Base-by-base conservation (phyloP, 192 early-diverging fungal genomes). In the Coemansia sp. region DNA sequence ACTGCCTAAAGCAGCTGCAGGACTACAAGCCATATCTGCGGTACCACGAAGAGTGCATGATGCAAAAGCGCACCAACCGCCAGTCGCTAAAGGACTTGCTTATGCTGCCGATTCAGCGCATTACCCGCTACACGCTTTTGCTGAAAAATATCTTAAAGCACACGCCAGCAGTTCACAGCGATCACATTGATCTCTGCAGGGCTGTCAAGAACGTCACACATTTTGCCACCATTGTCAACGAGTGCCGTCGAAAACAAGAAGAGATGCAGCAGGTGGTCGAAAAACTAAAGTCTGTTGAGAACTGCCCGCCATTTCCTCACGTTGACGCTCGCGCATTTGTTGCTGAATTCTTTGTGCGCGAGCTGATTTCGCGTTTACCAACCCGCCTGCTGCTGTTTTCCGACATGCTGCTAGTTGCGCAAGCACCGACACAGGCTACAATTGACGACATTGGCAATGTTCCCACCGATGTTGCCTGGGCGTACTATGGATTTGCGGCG, bases 61-160 rank as follows among this genome's bases (percentile, higher is more conserved):
- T 60, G 2, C 68, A 71, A 31, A 70, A 71, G 51, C 75, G 69
- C 60, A 78, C 75, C 2, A 78, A 68, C 56, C 68, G 75, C 19
- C 75, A 78, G 57, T 71, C 69, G 43, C 68, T 78, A 15, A 70
- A 68, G 36, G 75, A 78, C 33, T 55, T 78, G 16, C 52, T 78
- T 31, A 78, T 78, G 75, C 57, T 71, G 15, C 75, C 75, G 3
- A 71, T 78, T 16, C 75, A 78, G 64, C 75, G 75, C 26, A 71
- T 78, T 20, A 78, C 69, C 13, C 53, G 75, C 43, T 78, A 78
- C 61, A 71, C 75, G 47, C 75, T 78, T 36, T 36, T 78, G 68
- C 57, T 78, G 26, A 70, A 71, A 14, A 71, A 70, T 54, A 46
- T 78, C 6, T 48, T 78, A 28, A 78, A 78, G 57, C 68, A 78